Evolutionary conservation across 2,329 filamentous ascomycete species (phyloP), one percentile per base, ranked within the genome.

Genomic region (Colletotrichum limetticola): DNA sequence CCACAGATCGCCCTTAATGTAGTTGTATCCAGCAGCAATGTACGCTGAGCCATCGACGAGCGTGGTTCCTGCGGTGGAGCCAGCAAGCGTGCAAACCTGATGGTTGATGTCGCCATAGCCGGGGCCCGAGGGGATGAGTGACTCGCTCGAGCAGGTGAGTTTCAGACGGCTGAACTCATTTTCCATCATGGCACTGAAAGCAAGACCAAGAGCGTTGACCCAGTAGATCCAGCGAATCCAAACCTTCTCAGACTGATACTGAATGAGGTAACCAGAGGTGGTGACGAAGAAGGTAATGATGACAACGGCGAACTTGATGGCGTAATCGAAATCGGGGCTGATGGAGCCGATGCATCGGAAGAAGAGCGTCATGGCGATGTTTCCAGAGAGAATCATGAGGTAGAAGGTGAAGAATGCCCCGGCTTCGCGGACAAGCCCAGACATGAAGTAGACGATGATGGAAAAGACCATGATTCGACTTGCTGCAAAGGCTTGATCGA

Each of bases 151-250:
- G 78, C 95, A 98, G 0, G 88, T 91, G 79, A 97, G 85, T 32
- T 91, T 87, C 55, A 94, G 85, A 12, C 89, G 84, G 46, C 88
- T 87, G 78, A 98, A 97, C 79, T 98, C 95, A 78, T 97, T 98
- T 77, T 94, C 90, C 94, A 97, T 97, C 82, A 98, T 82, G 2
- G 91, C 86, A 12, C 92, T 89, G 79, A 98, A 97, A 0, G 91
- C 90, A 2, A 97, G 87, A 58, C 93, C 94, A 0, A 95, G 84
- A 0, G 91, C 87, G 74, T 95, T 95, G 80, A 95, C 85, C 85
- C 92, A 96, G 83, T 91, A 94, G 73, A 96, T 91, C 94, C 94
- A 97, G 22, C 92, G 86, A 6, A 95, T 80, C 92, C 94, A 96
- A 4, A 92, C 91, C 76, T 95, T 92, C 77, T 94, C 90, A 2